These are phyloP conservation scores for Sonneratia caseolaris DNA, from an alignment of 345 rosid genomes.

Conservation along the genomic window DNA sequence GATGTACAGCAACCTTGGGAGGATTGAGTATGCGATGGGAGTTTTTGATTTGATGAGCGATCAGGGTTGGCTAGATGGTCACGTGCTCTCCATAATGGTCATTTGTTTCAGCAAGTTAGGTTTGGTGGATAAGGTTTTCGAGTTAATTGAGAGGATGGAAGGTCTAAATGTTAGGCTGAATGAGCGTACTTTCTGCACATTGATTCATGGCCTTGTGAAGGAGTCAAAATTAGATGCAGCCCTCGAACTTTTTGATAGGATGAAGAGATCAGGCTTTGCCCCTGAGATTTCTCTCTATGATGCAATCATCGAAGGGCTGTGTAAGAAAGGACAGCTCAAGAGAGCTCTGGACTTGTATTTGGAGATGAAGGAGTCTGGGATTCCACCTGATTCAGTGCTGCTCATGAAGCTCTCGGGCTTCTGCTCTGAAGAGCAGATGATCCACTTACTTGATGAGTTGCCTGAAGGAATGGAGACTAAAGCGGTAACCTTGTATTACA, in stretches of 20 bases:
- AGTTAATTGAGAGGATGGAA: conserved; percentile 62
- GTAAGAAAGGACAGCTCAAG: conserved; percentile 38
- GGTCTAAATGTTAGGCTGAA: conserved; percentile 40
- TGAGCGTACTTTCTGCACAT: conserved; percentile 50
- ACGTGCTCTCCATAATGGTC: conserved; percentile 46
- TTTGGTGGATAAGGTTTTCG: conserved; percentile 60
- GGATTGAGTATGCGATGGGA: conserved; percentile 38
- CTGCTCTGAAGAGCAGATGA: conserved; percentile 41
- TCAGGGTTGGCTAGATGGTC: conserved; percentile 61
- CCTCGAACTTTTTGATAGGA: conserved; percentile 46
- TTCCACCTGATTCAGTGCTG: conserved; percentile 45
- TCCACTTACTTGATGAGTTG: conserved; percentile 26
- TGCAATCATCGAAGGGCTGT: conserved; percentile 61
- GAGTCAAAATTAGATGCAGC: conserved; percentile 56
- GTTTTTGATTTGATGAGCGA: conserved; percentile 45
- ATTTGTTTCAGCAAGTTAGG: conserved; percentile 62
- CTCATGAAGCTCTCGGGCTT: conserved; percentile 47
- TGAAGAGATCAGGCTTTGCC: conserved; percentile 41
- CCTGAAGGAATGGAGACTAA: conserved; percentile 35
- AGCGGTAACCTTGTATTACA: conserved; percentile 38
- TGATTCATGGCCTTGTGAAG: conserved; percentile 75
- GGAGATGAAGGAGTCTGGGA: conserved; percentile 47
- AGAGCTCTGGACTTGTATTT: conserved; percentile 47
- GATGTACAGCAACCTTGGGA: conserved; percentile 53
- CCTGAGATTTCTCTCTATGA: conserved; percentile 55